These are phyloP conservation scores for Psilocybe mexicana DNA, from an alignment of 1,284 basidiomycete genomes.

Conservation along the genomic window DNA sequence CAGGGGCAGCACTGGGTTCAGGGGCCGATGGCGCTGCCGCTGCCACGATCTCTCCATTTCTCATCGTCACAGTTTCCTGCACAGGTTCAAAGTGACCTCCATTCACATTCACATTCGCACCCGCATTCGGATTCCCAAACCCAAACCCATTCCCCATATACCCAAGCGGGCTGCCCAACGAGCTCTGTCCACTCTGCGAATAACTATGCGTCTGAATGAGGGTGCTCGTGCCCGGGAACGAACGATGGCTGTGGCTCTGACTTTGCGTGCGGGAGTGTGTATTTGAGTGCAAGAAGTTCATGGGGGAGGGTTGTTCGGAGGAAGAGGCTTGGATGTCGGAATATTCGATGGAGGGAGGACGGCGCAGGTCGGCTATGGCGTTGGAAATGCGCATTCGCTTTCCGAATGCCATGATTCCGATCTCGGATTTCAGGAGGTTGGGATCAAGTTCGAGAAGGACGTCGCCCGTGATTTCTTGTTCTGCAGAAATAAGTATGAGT, in stretches of 20 bases:
- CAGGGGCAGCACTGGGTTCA: slow-evolving; percentile 7
- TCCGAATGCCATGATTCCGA: slow-evolving; percentile 93
- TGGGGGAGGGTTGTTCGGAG: slow-evolving; percentile 21
- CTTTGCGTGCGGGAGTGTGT: slow-evolving; percentile 37
- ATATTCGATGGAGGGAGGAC: slow-evolving; percentile 43
- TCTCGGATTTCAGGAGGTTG: slow-evolving; percentile 90
- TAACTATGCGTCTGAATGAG: slow-evolving; percentile 28
- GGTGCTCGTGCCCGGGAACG: slow-evolving; percentile 32
- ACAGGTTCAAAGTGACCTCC: slow-evolving; percentile 14
- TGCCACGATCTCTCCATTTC: slow-evolving; percentile 1
- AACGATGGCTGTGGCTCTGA: slow-evolving; percentile 40
- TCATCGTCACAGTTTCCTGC: slow-evolving; percentile 11
- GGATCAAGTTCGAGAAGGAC: slow-evolving; percentile 94
- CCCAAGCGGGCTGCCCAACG: slow-evolving; percentile 34
- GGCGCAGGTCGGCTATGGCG: slow-evolving; percentile 88
- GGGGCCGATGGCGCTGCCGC: not conserved
- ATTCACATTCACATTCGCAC: too few species aligned
- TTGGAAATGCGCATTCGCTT: slow-evolving; percentile 93
- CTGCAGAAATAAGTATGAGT: slow-evolving; percentile 38
- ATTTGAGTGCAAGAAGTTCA: slow-evolving; percentile 23
- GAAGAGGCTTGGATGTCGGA: slow-evolving; percentile 13
- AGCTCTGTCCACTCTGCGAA: slow-evolving; percentile 37
- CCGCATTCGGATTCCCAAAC: slow-evolving; percentile 4
- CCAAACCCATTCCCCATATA: slow-evolving; percentile 21
- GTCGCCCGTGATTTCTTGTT: slow-evolving; percentile 98